These are phyloP conservation scores for Chernovozyma aurita DNA, from an alignment of 1,139 yeast genomes.

Conservation along the genomic window DNA sequence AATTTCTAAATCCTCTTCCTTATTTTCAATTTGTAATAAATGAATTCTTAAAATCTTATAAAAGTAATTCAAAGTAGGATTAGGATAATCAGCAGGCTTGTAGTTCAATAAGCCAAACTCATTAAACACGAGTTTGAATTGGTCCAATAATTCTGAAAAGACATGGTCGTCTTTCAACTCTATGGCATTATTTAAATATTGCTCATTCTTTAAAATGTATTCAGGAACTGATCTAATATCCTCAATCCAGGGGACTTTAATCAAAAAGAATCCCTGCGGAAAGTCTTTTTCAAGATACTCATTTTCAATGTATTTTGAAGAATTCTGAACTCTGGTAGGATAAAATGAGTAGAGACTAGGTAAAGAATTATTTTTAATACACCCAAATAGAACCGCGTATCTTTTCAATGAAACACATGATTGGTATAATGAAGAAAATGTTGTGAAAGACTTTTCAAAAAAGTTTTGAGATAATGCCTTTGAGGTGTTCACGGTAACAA, in stretches of 20 bases:
- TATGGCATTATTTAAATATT: not conserved
- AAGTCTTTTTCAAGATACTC: conserved; percentile 16
- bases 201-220: conserved; percentile 12
- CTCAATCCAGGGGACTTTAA: conserved; percentile 60
- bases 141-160: conserved; percentile 17
- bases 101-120: conserved; percentile 42
- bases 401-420: conserved; percentile 49
- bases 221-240: conserved; percentile 52
- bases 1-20: not conserved
- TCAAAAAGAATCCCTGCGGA: conserved; percentile 62
- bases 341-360: conserved; percentile 61
- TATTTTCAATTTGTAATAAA: conserved; percentile 50
- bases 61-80: conserved; percentile 67
- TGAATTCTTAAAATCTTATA: conserved; percentile 62
- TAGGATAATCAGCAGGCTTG: conserved; percentile 55
- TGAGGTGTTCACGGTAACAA: conserved; percentile 45
- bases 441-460: conserved; percentile 57
- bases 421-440: conserved; percentile 66
- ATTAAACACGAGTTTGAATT: conserved; percentile 34
- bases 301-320: conserved; percentile 11
- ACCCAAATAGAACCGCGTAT: conserved; percentile 73
- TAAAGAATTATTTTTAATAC: conserved; percentile 46
- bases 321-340: conserved; percentile 40
- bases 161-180: not conserved
- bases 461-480: conserved; percentile 34